Evolutionary conservation across 108 stramenopile species (phyloP).

Genomic region (Fragilaria crotonensis): DNA sequence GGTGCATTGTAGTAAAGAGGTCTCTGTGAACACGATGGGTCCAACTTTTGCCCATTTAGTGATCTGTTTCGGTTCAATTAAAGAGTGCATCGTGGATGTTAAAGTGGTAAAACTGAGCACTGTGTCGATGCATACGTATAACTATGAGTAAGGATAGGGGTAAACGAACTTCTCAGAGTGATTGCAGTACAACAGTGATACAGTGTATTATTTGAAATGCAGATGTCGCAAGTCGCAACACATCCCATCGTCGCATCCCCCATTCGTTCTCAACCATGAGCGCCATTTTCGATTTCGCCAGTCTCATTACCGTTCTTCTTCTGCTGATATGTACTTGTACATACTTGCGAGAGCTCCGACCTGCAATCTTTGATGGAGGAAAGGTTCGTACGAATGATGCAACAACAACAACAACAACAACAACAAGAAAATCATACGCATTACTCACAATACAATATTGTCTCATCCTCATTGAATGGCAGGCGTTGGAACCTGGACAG

Average conservation of each 20-base stretch:
- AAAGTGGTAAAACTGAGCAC: too few species aligned
- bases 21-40: too few species aligned
- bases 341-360: constrained; percentile 83
- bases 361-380: constrained; percentile 77
- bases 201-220: too few species aligned
- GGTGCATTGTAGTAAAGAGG: too few species aligned
- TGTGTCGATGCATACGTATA: too few species aligned
- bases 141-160: too few species aligned
- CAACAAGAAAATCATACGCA: background rate
- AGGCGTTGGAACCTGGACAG: constrained; percentile 1
- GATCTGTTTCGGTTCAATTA: too few species aligned
- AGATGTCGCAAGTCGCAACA: too few species aligned
- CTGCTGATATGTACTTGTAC: constrained; percentile 91
- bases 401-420: background rate
- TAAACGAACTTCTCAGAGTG: too few species aligned
- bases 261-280: constrained; percentile 36
- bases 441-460: background rate
- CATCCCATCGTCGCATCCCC: background rate
- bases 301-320: constrained; percentile 84
- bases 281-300: constrained; percentile 91
- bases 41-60: too few species aligned
- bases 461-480: background rate
- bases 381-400: constrained; percentile 21
- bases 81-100: too few species aligned
- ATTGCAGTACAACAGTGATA: too few species aligned